Evolutionary conservation across 2,329 filamentous ascomycete species (phyloP), one percentile per base, ranked within the genome.

Genomic region (Curvularia hawaiiensis): DNA sequence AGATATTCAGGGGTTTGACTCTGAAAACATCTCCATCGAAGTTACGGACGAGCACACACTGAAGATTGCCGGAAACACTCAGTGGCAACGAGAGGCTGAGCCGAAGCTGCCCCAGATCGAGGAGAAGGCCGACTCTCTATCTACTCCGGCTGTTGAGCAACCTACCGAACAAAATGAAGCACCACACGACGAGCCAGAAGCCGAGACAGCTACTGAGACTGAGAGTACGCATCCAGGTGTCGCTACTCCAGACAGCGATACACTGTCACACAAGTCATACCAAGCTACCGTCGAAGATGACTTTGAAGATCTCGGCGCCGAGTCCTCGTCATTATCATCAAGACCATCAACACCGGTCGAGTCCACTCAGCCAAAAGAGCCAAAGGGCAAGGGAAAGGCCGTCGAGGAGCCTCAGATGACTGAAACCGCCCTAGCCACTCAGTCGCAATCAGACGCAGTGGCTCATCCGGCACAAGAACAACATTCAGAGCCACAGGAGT

Each of bases 261-360:
- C 70, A 3, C 54, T 61, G 24, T 71, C 66, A 2, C 70, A 70
- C 28, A 74, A 69, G 52, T 75, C 73, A 2, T 75, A 75, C 52
- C 72, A 76, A 44, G 38, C 73, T 1, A 75, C 73, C 11, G 72
- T 76, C 1, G 73, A 76, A 44, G 73, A 76, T 45, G 73, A 75
- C 54, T 75, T 69, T 30, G 73, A 76, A 46, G 73, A 76, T 33
- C 68, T 76, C 4, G 69, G 70, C 20, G 63, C 65, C 7, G 72
- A 75, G 46, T 65, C 63, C 11, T 67, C 72, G 11, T 72, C 67
- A 0, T 65, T 68, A 47, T 72, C 68, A 47, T 72, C 73, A 2
- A 58, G 62, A 11, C 35, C 61, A 18, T 56, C 62, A 14, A 60
- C 58, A 14, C 51, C 62, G 9, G 26, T 62, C 11, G 64, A 68